Evolutionary conservation across 176 grass and related monocot species (phyloP), one percentile per base, ranked within the genome.

Genomic region (Cenchrus fungigraminus): DNA sequence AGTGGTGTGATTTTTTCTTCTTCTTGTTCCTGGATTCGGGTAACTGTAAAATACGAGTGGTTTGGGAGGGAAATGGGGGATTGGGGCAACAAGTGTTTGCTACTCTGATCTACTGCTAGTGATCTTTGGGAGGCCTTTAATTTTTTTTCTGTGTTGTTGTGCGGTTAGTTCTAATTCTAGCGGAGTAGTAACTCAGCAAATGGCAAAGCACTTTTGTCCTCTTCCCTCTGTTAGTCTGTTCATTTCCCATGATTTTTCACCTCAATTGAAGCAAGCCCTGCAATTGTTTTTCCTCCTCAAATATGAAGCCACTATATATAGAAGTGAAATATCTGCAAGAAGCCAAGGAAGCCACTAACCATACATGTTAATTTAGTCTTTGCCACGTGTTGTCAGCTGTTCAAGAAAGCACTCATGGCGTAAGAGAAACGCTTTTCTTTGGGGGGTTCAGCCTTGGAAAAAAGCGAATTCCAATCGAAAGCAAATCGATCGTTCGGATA

Each of bases 161-260:
- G 46, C 10, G 14, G n/a, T 68, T 79, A 83, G 74, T 44, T 83
- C 68, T 84, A 72, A 54, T 76, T 54, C 56, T 76, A 91, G 70
- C 58, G 5, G 76, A 45, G 52, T 56, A 45, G 52, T 56, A 84
- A 64, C 37, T 79, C 22, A 65, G 25, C 47, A 79, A 82, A 29
- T 42, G 46, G 31, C 31, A 54, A 54, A 14, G 28, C 25, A 28
- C 1, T 75, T 32, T 19, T 67, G 28, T 1, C 32, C 9, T 34
- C 2, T 20, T 40, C 15, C 45, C 14, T 28, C 5, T 19, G 52
- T 43, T 9, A 67, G 29, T 20, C 9, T 65, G 63, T 3, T 54
- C 28, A 32, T 16, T 15, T 46, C 6, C 3, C 31, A 67, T 46
- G 37, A 40, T 58, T 57, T 1, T 60, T 20, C 9, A 58, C 2